phyloP scores from a whole-genome alignment of 768 basidiomycete species.

The Boletales sp. region DNA sequence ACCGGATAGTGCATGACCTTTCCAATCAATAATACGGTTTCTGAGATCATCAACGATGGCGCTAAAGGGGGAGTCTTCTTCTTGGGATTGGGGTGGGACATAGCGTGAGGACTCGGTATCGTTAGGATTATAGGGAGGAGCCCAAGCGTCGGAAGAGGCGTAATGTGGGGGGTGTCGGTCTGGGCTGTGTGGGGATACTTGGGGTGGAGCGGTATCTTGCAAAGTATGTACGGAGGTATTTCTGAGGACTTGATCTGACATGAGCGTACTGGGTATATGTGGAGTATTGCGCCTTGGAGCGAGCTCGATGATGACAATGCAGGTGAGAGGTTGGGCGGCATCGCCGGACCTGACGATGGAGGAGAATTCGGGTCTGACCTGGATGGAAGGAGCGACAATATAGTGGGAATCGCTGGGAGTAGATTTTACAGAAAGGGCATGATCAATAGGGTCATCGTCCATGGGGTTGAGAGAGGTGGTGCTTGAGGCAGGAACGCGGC shows the following conservation, averaged over 20 bases:
- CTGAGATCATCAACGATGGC: conserved; percentile 87
- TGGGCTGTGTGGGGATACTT: conserved; percentile 1
- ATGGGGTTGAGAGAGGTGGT: conserved; percentile 55
- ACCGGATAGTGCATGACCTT: conserved; percentile 86
- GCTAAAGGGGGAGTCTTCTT: conserved; percentile 74
- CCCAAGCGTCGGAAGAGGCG: conserved; percentile 21
- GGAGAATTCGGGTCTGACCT: conserved; percentile 89
- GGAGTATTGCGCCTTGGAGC: conserved; percentile 63
- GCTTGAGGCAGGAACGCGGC: conserved; percentile 20
- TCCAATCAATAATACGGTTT: conserved; percentile 93
- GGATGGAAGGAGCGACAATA: conserved; percentile 89
- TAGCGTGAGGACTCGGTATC: conserved; percentile 32
- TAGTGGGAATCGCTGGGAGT: conserved; percentile 51
- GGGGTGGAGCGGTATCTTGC: conserved; percentile 22
- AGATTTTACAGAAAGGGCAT: conserved; percentile 47
- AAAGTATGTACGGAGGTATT: conserved; percentile 20
- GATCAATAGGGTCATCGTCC: conserved; percentile 84
- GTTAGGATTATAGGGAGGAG: conserved; percentile 26
- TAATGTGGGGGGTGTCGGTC: conserved; percentile 18
- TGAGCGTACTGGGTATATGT: conserved; percentile 52
- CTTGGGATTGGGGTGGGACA: conserved; percentile 24
- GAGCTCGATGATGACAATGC: conserved; percentile 90
- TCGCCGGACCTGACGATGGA: conserved; percentile 69
- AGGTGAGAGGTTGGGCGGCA: conserved; percentile 82
- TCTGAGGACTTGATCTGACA: conserved; percentile 44